These are phyloP conservation scores for carrot (Daucus carota) DNA, from an alignment of 129 eudicot genomes.

Conservation along the genomic window DNA sequence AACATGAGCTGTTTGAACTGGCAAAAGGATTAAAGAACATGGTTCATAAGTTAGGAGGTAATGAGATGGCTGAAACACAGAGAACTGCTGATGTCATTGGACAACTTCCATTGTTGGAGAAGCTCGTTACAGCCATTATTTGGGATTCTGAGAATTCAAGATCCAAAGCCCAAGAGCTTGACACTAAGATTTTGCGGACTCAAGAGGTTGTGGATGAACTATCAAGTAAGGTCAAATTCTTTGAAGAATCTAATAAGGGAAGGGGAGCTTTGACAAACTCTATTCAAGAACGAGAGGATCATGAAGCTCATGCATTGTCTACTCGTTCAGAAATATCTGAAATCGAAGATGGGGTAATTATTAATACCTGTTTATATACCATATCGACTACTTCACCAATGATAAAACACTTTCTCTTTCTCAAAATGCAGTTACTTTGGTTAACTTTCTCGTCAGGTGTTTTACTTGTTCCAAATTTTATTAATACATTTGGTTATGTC, in stretches of 20 bases:
- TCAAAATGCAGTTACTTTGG: not conserved
- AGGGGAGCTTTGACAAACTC: slow-evolving; percentile 32
- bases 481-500: no score
- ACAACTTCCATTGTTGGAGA: slow-evolving; percentile 51
- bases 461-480: not conserved
- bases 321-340: slow-evolving; percentile 77
- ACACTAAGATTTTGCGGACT: slow-evolving; percentile 40
- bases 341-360: slow-evolving; percentile 69
- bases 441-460: not conserved
- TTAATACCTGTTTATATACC: slow-evolving; percentile 6
- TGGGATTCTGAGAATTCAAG: slow-evolving; percentile 52
- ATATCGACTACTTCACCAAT: not conserved
- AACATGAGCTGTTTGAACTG: slow-evolving; percentile 36
- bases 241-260: slow-evolving; percentile 51
- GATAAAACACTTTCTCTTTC: not conserved
- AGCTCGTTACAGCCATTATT: slow-evolving; percentile 41
- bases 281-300: slow-evolving; percentile 48
- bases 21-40: slow-evolving; percentile 44
- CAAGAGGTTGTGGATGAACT: slow-evolving; percentile 59
- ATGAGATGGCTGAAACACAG: slow-evolving; percentile 29
- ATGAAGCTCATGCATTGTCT: slow-evolving; percentile 44
- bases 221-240: slow-evolving; percentile 54
- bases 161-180: slow-evolving; percentile 54
- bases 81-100: slow-evolving; percentile 35
- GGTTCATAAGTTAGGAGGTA: slow-evolving; percentile 56